Conservation (phyloP, 306 rosid species). For the Medicago truncatula region MtrunA17r5.0-ANR NC_053043.1:34888501-34889000, state of each 20-base stretch:
- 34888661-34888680: conserved; percentile 35
- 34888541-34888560: conserved; percentile 52
- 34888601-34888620: conserved; percentile 88
- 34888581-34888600: conserved; percentile 97
- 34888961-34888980: not conserved
- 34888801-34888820: conserved; percentile 87
- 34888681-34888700: conserved; percentile 39
- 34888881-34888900: conserved; percentile 95
- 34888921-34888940: conserved; percentile 72
- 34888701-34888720: conserved; percentile 6
- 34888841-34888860: conserved; percentile 97
- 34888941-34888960: conserved; percentile 29
- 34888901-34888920: conserved; percentile 96
- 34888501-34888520: conserved; percentile 8
- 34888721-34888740: conserved; percentile 21
- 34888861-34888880: conserved; percentile 72
- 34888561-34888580: conserved; percentile 98
- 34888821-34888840: conserved; percentile 92
- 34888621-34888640: conserved; percentile 93
- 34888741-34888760: conserved; percentile 28
- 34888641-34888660: conserved; percentile 78
- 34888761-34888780: conserved; percentile 66
- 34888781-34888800: conserved; percentile 74
- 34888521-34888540: conserved; percentile 31
- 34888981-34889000: conserved; percentile 13